Percentiles rank a stretch among this genome's conserved stretches.
Evolutionary conservation across 306 rosid species (phyloP).

Genomic region (Herpetospermum pedunculosum): DNA sequence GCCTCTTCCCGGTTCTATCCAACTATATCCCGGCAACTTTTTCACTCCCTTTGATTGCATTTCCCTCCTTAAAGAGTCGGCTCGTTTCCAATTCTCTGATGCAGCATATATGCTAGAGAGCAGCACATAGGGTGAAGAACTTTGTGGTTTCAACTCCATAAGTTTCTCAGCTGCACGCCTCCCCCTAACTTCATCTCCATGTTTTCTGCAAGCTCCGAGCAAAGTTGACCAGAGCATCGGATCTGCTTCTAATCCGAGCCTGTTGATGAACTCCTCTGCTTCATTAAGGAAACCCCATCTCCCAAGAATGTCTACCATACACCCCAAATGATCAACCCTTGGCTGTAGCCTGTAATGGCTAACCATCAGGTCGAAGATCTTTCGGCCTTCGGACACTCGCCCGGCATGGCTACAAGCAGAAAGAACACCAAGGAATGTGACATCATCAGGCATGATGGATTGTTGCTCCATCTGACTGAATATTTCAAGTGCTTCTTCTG

Average conservation of each 20-base stretch:
- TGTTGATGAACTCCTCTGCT: not conserved
- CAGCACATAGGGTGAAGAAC: not conserved
- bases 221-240: slow-evolving; percentile 1
- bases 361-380: slow-evolving; percentile 1
- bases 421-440: slow-evolving; percentile 5
- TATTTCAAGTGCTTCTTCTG: slow-evolving; percentile 1
- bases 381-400: not conserved
- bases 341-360: not conserved
- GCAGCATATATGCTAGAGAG: not conserved
- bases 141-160: not conserved
- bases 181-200: slow-evolving; percentile 5
- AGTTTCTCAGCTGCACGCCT: slow-evolving; percentile 4
- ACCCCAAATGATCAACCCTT: not conserved
- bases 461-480: not conserved
- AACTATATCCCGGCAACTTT: not conserved
- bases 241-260: not conserved
- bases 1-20: not conserved
- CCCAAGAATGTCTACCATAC: slow-evolving; percentile 9
- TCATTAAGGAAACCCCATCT: slow-evolving; percentile 4
- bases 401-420: slow-evolving; percentile 7
- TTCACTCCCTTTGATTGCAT: slow-evolving; percentile 5
- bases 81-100: slow-evolving; percentile 4
- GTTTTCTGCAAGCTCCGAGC: slow-evolving; percentile 4
- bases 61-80: not conserved
- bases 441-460: not conserved